Conservation (phyloP, 2,329 filamentous ascomycete genomes). For the Neopestalotiopsis sp. region DNA sequence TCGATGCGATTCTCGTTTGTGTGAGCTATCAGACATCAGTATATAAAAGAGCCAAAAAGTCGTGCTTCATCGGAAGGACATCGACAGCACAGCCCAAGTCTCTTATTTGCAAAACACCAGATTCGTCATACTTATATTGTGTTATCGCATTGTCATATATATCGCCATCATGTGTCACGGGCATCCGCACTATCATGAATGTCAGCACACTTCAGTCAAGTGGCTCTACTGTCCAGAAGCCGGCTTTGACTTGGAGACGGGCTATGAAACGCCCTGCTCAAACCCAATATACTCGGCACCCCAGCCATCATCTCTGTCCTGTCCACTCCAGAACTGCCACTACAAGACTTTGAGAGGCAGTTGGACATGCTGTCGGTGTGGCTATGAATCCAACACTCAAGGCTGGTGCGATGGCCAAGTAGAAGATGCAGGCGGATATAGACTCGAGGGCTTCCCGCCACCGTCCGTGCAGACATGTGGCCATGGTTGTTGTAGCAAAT, state of each 20-base stretch:
- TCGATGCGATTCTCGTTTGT: background rate
- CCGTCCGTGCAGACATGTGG: constrained; percentile 46
- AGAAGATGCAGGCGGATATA: constrained; percentile 20
- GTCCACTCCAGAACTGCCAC: constrained; percentile 56
- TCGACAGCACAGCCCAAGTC: background rate
- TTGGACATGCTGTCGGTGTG: constrained; percentile 61
- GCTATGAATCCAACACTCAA: constrained; percentile 53
- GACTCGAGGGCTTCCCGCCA: constrained; percentile 35
- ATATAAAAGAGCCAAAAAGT: constrained; percentile 16
- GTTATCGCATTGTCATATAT: background rate
- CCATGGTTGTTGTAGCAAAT: constrained; percentile 58
- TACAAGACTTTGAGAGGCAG: constrained; percentile 53
- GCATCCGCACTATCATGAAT: constrained; percentile 57
- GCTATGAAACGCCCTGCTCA: constrained; percentile 54
- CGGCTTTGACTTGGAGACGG: constrained; percentile 53
- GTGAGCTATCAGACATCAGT: background rate
- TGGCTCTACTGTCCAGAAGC: constrained; percentile 60
- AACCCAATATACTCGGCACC: constrained; percentile 52
- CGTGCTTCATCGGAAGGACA: background rate
- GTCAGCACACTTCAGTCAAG: constrained; percentile 58
- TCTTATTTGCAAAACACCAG: constrained; percentile 6
- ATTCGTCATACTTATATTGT: background rate
- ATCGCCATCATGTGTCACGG: constrained; percentile 55
- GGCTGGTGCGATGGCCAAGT: constrained; percentile 56
- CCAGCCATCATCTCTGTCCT: constrained; percentile 48